These are phyloP conservation scores for Leccinum subgranulosum DNA, from an alignment of 768 basidiomycete species.

Conservation along the genomic window DNA sequence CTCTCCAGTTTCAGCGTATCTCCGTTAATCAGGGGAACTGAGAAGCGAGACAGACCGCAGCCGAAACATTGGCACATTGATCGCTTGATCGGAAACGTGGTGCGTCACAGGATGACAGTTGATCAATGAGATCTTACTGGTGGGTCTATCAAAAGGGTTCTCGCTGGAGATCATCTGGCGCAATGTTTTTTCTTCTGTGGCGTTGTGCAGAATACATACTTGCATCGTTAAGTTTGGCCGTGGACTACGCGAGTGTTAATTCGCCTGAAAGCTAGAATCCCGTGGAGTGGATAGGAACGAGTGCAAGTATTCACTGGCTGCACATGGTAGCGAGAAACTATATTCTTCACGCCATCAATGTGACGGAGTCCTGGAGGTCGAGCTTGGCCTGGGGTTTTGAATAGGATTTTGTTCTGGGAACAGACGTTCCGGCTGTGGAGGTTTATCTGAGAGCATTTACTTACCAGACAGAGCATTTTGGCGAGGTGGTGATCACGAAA, in stretches of 20 bases:
- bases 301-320: background rate
- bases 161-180: background rate
- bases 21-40: background rate
- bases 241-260: background rate
- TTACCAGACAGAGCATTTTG: too few species aligned
- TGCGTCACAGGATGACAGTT: background rate
- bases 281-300: background rate
- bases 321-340: too few species aligned
- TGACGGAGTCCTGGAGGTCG: too few species aligned
- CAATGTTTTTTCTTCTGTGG: background rate
- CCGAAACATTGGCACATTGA: background rate
- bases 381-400: too few species aligned
- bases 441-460: too few species aligned
- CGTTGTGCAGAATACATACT: background rate
- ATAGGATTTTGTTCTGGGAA: too few species aligned
- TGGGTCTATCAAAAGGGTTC: background rate
- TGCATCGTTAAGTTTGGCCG: background rate
- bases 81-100: background rate
- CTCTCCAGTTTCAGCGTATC: background rate
- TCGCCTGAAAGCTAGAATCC: background rate
- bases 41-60: background rate
- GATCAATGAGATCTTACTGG: background rate
- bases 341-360: too few species aligned
- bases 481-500: too few species aligned
- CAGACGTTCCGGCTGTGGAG: too few species aligned